phyloP scores from a whole-genome alignment of 169 alveolate genomes.

The Eimeria tenella region DNA sequence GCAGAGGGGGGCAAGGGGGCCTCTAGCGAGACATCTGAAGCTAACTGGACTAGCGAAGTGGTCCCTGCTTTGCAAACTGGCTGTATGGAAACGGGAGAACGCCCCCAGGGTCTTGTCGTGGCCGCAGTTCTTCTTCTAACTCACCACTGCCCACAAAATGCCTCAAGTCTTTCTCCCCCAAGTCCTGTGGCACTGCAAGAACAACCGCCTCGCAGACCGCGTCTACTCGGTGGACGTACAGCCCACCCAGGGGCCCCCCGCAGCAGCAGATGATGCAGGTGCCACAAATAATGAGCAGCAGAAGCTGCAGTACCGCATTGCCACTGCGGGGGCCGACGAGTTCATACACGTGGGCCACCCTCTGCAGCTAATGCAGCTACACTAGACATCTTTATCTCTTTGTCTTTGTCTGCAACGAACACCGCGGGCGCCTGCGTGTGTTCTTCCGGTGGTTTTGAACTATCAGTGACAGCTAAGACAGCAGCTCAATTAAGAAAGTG shows the following conservation, averaged over 20 bases:
- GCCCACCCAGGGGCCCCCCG: conserved; percentile 82
- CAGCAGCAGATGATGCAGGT: not conserved
- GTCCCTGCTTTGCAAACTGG: too few species aligned
- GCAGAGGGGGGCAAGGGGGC: too few species aligned
- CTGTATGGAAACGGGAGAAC: too few species aligned
- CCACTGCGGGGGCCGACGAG: conserved; percentile 95
- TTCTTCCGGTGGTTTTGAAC: too few species aligned
- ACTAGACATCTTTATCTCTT: not conserved
- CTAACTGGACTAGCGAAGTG: too few species aligned
- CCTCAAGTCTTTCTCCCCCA: conserved; percentile 92
- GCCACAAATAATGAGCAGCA: not conserved
- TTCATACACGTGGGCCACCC: conserved; percentile 87
- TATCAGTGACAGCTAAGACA: too few species aligned
- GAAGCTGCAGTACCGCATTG: conserved; percentile 81
- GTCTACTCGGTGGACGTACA: conserved; percentile 93
- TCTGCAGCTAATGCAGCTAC: too few species aligned
- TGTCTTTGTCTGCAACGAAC: not conserved
- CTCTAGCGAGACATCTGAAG: too few species aligned
- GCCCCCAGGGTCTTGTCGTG: too few species aligned
- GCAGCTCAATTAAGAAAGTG: not conserved
- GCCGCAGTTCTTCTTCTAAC: not conserved
- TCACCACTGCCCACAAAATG: conserved; percentile 79
- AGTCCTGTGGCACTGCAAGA: conserved; percentile 94
- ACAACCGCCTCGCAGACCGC: conserved; percentile 92
- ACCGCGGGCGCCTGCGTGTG: too few species aligned